Percentiles rank a stretch among this genome's conserved stretches.
Conservation (phyloP, 2,329 filamentous ascomycete genomes). For the Xylariaceae sp. region DNA sequence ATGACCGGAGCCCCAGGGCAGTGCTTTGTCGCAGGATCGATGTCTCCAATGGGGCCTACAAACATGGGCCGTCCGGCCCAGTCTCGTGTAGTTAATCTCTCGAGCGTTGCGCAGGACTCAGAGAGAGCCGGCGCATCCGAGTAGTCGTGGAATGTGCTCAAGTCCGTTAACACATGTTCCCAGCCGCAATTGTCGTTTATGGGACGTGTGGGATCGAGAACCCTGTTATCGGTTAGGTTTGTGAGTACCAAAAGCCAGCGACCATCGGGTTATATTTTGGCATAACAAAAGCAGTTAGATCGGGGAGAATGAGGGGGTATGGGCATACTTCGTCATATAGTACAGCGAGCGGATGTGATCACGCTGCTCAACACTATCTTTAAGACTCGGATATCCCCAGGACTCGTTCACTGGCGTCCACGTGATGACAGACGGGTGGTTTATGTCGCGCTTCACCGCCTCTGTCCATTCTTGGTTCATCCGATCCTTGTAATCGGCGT, state of each 20-base stretch:
- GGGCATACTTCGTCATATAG: conserved; percentile 64
- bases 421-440: conserved; percentile 67
- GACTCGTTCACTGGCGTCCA: conserved; percentile 72
- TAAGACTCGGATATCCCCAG: conserved; percentile 69
- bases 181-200: conserved; percentile 77
- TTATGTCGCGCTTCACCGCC: conserved; percentile 67
- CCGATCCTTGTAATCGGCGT: conserved; percentile 61
- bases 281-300: too few relatives aligned
- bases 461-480: conserved; percentile 72
- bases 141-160: conserved; percentile 74
- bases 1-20: conserved; percentile 63
- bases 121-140: conserved; percentile 62
- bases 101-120: conserved; percentile 59
- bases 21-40: conserved; percentile 60
- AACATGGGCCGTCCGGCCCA: conserved; percentile 61
- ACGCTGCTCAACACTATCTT: conserved; percentile 62
- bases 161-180: conserved; percentile 70
- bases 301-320: neutral
- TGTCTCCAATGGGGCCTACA: conserved; percentile 50
- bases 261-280: too few relatives aligned
- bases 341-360: conserved; percentile 70
- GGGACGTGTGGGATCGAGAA: conserved; percentile 66
- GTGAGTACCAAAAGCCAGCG: neutral
- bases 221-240: conserved; percentile 39
- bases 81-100: conserved; percentile 61